A percentile compares a stretch with the other conserved stretches of the same genome.
These are phyloP conservation scores for Diplocarpon mali DNA, from an alignment of 2,329 filamentous ascomycete species.

Conservation along the genomic window DNA sequence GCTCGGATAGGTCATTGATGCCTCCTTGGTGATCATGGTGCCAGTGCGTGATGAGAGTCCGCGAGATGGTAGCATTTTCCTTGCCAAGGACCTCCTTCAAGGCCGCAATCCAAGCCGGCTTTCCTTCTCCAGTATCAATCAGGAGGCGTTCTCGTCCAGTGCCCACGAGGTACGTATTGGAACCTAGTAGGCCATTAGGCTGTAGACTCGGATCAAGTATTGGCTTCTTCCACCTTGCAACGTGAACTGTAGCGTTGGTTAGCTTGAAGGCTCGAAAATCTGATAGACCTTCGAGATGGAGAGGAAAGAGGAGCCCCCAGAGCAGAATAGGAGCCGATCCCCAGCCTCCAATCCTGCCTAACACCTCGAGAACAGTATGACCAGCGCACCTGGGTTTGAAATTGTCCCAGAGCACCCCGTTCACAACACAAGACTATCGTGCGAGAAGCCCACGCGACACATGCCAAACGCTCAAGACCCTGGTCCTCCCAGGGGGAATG, in stretches of 20 bases:
- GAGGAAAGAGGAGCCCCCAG: too few relatives aligned
- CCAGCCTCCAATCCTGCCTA: too few relatives aligned
- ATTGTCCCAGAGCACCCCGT: too few relatives aligned
- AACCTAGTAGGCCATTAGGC: slow-evolving; percentile 47
- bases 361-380: too few relatives aligned
- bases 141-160: slow-evolving; percentile 62
- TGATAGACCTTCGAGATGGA: background rate
- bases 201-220: background rate
- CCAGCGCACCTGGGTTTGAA: too few relatives aligned
- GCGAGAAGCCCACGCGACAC: too few relatives aligned
- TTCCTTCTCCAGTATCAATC: slow-evolving; percentile 80
- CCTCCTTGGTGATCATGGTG: slow-evolving; percentile 80
- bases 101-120: slow-evolving; percentile 56
- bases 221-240: slow-evolving; percentile 40
- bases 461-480: too few relatives aligned
- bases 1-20: slow-evolving; percentile 52
- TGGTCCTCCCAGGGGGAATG: too few relatives aligned
- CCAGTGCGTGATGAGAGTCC: slow-evolving; percentile 80
- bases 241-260: slow-evolving; percentile 34
- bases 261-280: background rate
- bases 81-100: slow-evolving; percentile 53
- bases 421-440: too few relatives aligned
- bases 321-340: too few relatives aligned
- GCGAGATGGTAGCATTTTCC: slow-evolving; percentile 58
- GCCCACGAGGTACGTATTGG: slow-evolving; percentile 91